A percentile compares a stretch with the other conserved stretches of the same genome.
phyloP scores from a whole-genome alignment of 192 early-diverging fungal genomes.

The Gorgonomyces haynaldii region DNA sequence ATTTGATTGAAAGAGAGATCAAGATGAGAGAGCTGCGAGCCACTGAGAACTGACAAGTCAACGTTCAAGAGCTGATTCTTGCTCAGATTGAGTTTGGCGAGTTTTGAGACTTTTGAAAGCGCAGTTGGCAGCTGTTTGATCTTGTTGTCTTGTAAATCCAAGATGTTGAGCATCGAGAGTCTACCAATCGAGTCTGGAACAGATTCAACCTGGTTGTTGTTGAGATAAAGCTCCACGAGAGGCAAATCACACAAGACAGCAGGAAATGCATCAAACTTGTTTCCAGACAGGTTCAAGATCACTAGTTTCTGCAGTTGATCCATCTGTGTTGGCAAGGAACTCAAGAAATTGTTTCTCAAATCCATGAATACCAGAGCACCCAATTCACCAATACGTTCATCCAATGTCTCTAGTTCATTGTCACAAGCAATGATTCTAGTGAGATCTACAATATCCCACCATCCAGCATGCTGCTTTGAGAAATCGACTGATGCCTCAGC shows the following conservation, averaged over 20 bases:
- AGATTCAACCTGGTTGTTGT: constrained; percentile 16
- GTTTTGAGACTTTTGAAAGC: constrained; percentile 3
- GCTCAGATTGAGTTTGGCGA: constrained; percentile 23
- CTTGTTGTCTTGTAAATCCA: constrained; percentile 13
- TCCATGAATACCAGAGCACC: constrained; percentile 26
- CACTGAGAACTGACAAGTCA: constrained; percentile 1
- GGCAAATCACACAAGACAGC: constrained; percentile 8
- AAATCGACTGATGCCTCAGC: too few relatives aligned
- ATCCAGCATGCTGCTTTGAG: too few relatives aligned
- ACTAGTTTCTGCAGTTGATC: constrained; percentile 6
- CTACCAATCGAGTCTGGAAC: constrained; percentile 5
- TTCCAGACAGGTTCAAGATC: constrained; percentile 24
- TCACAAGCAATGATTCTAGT: constrained; percentile 24
- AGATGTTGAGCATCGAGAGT: constrained; percentile 9
- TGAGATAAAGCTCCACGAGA: constrained; percentile 19
- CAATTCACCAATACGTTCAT: constrained; percentile 19
- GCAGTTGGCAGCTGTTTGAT: constrained; percentile 5
- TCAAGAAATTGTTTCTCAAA: constrained; percentile 30
- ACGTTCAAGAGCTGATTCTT: constrained; percentile 18
- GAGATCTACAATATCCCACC: too few relatives aligned
- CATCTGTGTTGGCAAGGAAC: constrained; percentile 18
- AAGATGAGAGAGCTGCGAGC: not conserved
- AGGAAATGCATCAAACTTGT: constrained; percentile 15
- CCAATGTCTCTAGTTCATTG: constrained; percentile 22
- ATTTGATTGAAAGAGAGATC: constrained; percentile 1